Evolutionary conservation across 2,329 filamentous ascomycete genomes (phyloP).

Genomic region (Diaporthe sp.): DNA sequence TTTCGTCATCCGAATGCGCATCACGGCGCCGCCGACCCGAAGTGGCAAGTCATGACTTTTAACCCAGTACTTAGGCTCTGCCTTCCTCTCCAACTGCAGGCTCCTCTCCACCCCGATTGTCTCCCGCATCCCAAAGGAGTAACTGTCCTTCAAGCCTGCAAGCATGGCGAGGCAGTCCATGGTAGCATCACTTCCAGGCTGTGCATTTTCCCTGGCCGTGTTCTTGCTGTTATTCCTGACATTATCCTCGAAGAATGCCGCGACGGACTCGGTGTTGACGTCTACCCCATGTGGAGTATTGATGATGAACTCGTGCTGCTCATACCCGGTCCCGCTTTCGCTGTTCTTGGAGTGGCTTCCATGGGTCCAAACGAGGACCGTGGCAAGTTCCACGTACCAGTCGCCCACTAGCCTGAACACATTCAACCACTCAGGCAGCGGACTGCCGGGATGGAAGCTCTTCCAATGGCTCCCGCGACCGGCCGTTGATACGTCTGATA

Average conservation of each 20-base stretch:
- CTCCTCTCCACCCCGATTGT: conserved; percentile 27
- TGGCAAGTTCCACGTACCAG: conserved; percentile 13
- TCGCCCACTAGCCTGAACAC: conserved; percentile 30
- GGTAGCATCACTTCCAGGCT: neutral
- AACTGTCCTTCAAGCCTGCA: conserved; percentile 39
- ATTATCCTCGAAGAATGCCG: conserved; percentile 24
- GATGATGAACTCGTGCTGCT: conserved; percentile 35
- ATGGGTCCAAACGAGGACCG: conserved; percentile 36
- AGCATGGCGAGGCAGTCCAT: conserved; percentile 37
- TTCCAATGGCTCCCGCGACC: conserved; percentile 15
- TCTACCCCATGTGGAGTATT: conserved; percentile 37
- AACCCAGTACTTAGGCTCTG: conserved; percentile 37
- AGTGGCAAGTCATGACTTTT: conserved; percentile 19
- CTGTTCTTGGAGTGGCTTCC: neutral
- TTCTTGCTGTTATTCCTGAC: neutral
- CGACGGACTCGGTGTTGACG: neutral
- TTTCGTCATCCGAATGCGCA: neutral
- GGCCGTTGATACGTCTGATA: neutral
- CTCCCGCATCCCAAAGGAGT: neutral
- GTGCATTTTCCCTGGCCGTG: neutral
- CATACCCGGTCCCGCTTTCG: neutral
- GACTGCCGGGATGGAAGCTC: conserved; percentile 31
- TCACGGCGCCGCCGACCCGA: conserved; percentile 24
- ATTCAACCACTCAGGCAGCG: conserved; percentile 38
- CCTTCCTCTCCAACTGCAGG: conserved; percentile 34